A percentile compares a stretch with the other conserved stretches of the same genome.
Evolutionary conservation across 805 yeast species (phyloP).

Genomic region (Candida quercuum): DNA sequence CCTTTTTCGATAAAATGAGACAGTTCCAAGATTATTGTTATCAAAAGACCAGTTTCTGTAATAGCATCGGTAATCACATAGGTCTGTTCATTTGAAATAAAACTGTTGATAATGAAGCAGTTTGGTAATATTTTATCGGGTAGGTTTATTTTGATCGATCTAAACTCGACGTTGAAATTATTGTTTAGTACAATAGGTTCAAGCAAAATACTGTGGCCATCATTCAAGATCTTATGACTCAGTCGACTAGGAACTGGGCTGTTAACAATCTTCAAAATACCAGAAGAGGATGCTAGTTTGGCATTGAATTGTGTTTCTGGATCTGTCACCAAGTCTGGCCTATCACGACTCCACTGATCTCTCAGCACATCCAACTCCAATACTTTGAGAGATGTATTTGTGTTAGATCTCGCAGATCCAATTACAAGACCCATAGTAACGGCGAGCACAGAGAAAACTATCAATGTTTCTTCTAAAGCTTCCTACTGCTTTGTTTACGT

Average conservation of each 20-base stretch:
- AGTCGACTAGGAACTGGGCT: conserved; percentile 31
- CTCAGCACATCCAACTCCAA: conserved; percentile 17
- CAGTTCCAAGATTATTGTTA: conserved; percentile 41
- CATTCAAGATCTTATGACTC: conserved; percentile 15
- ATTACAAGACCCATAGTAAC: background rate
- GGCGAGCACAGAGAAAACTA: background rate
- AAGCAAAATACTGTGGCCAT: conserved; percentile 12
- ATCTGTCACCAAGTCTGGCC: conserved; percentile 3
- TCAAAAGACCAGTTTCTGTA: conserved; percentile 44
- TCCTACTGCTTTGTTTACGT: background rate
- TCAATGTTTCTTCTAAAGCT: background rate
- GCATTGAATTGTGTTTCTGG: conserved; percentile 18
- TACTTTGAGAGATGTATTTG: too few relatives aligned
- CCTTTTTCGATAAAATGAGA: conserved; percentile 33
- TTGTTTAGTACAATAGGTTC: conserved; percentile 21
- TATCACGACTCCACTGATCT: conserved; percentile 14
- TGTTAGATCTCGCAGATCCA: background rate
- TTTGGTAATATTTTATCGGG: conserved; percentile 32
- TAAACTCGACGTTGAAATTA: conserved; percentile 14
- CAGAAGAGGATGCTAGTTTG: conserved; percentile 13
- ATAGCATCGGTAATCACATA: conserved; percentile 47
- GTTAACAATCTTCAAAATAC: conserved; percentile 26
- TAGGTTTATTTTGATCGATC: conserved; percentile 26
- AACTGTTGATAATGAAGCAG: conserved; percentile 34
- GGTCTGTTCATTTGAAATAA: conserved; percentile 18